phyloP scores from a whole-genome alignment of 208 protist genomes.

The Endotrypanum monterogeii region DNA sequence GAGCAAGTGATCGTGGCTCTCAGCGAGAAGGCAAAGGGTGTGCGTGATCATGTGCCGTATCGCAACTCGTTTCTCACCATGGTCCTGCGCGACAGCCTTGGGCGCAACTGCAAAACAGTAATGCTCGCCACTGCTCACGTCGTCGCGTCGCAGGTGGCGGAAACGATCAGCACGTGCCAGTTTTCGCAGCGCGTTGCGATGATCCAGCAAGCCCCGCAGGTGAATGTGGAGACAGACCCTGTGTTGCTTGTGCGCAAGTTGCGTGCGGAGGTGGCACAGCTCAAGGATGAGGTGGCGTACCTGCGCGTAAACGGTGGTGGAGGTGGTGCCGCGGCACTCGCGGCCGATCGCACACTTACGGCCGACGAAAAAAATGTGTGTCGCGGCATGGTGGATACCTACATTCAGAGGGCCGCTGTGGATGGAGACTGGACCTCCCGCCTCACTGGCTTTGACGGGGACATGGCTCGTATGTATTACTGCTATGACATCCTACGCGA shows the following conservation, averaged over 20 bases:
- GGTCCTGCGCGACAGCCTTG: constrained; percentile 91
- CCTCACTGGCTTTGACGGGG: constrained; percentile 79
- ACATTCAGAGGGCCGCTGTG: constrained; percentile 41
- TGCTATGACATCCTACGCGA: constrained; percentile 85
- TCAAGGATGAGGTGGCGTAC: constrained; percentile 89
- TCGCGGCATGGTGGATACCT: constrained; percentile 64
- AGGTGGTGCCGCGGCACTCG: constrained; percentile 8
- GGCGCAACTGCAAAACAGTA: constrained; percentile 95
- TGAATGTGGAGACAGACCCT: constrained; percentile 93
- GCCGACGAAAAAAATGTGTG: constrained; percentile 79
- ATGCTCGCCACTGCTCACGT: constrained; percentile 92
- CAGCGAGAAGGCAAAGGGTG: constrained; percentile 76
- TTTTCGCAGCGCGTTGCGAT: constrained; percentile 91
- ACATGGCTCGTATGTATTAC: constrained; percentile 86
- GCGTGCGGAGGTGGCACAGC: constrained; percentile 81
- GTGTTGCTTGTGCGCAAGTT: constrained; percentile 88
- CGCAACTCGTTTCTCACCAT: constrained; percentile 95
- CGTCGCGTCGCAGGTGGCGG: constrained; percentile 50
- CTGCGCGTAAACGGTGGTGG: constrained; percentile 56
- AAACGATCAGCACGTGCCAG: constrained; percentile 90
- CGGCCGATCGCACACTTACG: constrained; percentile 57
- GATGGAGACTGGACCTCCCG: constrained; percentile 43
- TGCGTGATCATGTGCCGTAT: constrained; percentile 93
- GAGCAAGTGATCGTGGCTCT: constrained; percentile 89
- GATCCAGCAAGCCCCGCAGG: constrained; percentile 84